phyloP scores from a whole-genome alignment of 2,329 filamentous ascomycete genomes.

The Paraphoma sp. region DNA sequence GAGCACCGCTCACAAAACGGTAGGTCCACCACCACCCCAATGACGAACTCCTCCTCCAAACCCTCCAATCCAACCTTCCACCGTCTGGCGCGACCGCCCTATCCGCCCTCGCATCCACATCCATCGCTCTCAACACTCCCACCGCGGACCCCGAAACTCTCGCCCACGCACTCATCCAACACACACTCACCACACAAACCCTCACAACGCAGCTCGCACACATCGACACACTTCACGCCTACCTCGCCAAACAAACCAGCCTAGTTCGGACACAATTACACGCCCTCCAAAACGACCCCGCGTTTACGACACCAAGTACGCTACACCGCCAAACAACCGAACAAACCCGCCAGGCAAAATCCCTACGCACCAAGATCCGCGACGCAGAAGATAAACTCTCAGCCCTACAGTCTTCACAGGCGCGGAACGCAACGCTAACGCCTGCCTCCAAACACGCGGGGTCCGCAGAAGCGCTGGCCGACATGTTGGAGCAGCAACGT shows the following conservation, averaged over 20 bases:
- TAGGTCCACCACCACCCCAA: conserved; percentile 28
- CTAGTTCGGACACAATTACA: conserved; percentile 39
- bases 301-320: conserved; percentile 57
- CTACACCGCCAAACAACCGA: conserved; percentile 76
- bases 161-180: conserved; percentile 44
- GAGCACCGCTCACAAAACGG: conserved; percentile 16
- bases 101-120: conserved; percentile 44
- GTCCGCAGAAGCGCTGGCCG: conserved; percentile 60
- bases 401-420: conserved; percentile 45
- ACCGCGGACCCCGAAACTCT: conserved; percentile 33
- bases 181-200: conserved; percentile 37
- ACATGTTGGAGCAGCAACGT: conserved; percentile 66
- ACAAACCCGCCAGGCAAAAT: conserved; percentile 72
- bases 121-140: conserved; percentile 45
- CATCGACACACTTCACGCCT: conserved; percentile 41
- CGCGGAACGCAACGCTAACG: conserved; percentile 26
- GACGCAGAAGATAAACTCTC: conserved; percentile 61
- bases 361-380: conserved; percentile 68
- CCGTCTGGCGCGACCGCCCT: conserved; percentile 41
- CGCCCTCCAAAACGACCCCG: conserved; percentile 37
- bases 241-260: conserved; percentile 41
- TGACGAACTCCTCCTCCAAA: conserved; percentile 31
- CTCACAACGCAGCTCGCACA: conserved; percentile 41
- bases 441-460: conserved; percentile 39
- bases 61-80: conserved; percentile 33